Percentiles rank a stretch among this genome's conserved stretches.
phyloP scores from a whole-genome alignment of 2,329 filamentous ascomycete genomes.

The Decorospora gaudefroyi region DNA sequence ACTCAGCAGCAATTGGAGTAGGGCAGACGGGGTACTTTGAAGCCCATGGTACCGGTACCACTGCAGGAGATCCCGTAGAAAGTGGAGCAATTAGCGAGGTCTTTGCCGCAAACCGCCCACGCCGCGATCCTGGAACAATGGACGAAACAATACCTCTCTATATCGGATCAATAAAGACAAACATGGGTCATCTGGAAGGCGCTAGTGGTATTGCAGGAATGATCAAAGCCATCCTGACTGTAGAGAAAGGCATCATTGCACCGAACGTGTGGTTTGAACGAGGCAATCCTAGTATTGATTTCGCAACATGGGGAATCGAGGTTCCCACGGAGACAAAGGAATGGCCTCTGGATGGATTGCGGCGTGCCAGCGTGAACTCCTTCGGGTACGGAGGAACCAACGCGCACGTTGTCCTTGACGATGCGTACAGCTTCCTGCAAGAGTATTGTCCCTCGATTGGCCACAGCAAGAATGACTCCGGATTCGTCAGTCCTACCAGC shows the following conservation, averaged over 20 bases:
- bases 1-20: slow-evolving; percentile 41
- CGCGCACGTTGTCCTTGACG: slow-evolving; percentile 28
- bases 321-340: slow-evolving; percentile 16
- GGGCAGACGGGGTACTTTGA: slow-evolving; percentile 32
- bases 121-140: slow-evolving; percentile 1
- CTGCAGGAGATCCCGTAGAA: slow-evolving; percentile 32
- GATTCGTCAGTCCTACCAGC: slow-evolving; percentile 11
- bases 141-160: slow-evolving; percentile 11
- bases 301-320: slow-evolving; percentile 15
- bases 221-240: slow-evolving; percentile 47
- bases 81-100: slow-evolving; percentile 13
- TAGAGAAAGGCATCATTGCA: slow-evolving; percentile 46
- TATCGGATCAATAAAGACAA: slow-evolving; percentile 40
- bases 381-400: slow-evolving; percentile 36
- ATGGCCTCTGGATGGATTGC: slow-evolving; percentile 19
- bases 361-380: slow-evolving; percentile 24
- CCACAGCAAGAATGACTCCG: slow-evolving; percentile 10
- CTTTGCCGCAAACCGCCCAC: slow-evolving; percentile 10
- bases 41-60: slow-evolving; percentile 36
- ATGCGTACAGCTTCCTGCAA: slow-evolving; percentile 30
- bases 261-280: slow-evolving; percentile 27
- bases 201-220: slow-evolving; percentile 47
- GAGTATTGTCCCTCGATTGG: not conserved
- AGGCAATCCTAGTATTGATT: slow-evolving; percentile 21
- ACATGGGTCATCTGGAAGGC: slow-evolving; percentile 52